These are phyloP conservation scores for Nannizziopsis arthrosporioides DNA, from an alignment of 2,329 filamentous ascomycete genomes.

Conservation along the genomic window DNA sequence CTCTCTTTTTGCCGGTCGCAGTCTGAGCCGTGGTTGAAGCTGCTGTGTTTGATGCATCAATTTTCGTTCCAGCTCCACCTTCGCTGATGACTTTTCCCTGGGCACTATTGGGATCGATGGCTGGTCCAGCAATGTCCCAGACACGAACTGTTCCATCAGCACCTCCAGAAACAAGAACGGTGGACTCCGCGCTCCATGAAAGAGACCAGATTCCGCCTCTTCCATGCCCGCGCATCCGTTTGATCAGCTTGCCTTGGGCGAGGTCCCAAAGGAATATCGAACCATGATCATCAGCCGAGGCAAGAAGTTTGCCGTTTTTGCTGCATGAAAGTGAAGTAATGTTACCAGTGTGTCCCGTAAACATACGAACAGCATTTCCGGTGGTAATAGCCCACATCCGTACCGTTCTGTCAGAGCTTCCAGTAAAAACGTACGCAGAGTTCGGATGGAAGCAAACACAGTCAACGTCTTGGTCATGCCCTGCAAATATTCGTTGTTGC, in stretches of 20 bases:
- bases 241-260: constrained; percentile 70
- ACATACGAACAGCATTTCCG: constrained; percentile 77
- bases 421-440: constrained; percentile 84
- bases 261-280: constrained; percentile 94
- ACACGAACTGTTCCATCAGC: constrained; percentile 86
- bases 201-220: constrained; percentile 90
- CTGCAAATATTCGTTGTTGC: constrained; percentile 74
- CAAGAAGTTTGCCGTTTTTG: constrained; percentile 79
- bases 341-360: constrained; percentile 80
- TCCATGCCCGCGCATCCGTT: constrained; percentile 85
- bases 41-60: constrained; percentile 42
- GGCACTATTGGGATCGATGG: constrained; percentile 47
- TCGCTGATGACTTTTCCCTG: constrained; percentile 44
- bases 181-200: constrained; percentile 87
- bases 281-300: constrained; percentile 75
- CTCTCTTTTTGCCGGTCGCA: constrained; percentile 51
- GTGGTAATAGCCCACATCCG: constrained; percentile 94
- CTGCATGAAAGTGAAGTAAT: constrained; percentile 76
- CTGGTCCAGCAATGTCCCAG: constrained; percentile 75
- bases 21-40: constrained; percentile 31
- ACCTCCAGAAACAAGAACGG: constrained; percentile 76
- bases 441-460: constrained; percentile 91
- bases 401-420: constrained; percentile 82
- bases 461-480: constrained; percentile 88
- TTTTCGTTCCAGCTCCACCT: constrained; percentile 38